Evolutionary conservation across 2,329 filamentous ascomycete species (phyloP).

Genomic region (Penicillium sp.): DNA sequence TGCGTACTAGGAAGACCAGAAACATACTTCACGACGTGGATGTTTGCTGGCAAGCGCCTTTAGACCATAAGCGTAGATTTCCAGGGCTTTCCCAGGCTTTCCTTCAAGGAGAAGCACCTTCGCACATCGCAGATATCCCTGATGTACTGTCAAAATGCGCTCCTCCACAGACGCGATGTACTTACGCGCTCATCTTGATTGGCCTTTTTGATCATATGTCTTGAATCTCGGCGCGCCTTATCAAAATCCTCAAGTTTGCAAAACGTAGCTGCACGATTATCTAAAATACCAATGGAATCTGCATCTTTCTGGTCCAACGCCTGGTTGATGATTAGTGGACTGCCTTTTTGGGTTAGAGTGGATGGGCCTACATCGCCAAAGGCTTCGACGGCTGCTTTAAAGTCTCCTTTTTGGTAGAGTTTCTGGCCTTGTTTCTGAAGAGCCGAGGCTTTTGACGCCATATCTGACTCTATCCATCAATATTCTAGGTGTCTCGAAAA

Average conservation of each 20-base stretch:
- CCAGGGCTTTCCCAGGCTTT: slow-evolving; percentile 54
- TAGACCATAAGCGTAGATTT: slow-evolving; percentile 60
- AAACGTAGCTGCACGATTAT: slow-evolving; percentile 57
- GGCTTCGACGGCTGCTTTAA: slow-evolving; percentile 43
- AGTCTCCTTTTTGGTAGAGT: slow-evolving; percentile 46
- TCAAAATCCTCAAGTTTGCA: slow-evolving; percentile 53
- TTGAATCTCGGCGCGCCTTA: slow-evolving; percentile 57
- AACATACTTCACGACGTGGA: slow-evolving; percentile 28
- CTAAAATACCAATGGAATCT: slow-evolving; percentile 46
- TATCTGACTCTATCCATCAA: background rate
- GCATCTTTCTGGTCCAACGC: slow-evolving; percentile 37
- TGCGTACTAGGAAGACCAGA: background rate
- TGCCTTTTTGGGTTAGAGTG: slow-evolving; percentile 11
- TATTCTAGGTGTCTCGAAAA: background rate
- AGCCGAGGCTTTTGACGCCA: slow-evolving; percentile 19
- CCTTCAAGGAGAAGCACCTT: slow-evolving; percentile 48
- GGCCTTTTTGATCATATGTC: slow-evolving; percentile 54
- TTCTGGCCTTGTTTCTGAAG: slow-evolving; percentile 43
- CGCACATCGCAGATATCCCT: slow-evolving; percentile 59
- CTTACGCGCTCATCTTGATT: slow-evolving; percentile 53
- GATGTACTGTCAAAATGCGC: background rate
- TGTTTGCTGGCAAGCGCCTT: slow-evolving; percentile 49
- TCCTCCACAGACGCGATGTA: background rate
- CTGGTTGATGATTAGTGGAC: slow-evolving; percentile 24
- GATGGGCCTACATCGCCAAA: slow-evolving; percentile 39